Evolutionary conservation across 2,329 filamentous ascomycete species (phyloP).

Genomic region (Sarocladiaceae sp.): DNA sequence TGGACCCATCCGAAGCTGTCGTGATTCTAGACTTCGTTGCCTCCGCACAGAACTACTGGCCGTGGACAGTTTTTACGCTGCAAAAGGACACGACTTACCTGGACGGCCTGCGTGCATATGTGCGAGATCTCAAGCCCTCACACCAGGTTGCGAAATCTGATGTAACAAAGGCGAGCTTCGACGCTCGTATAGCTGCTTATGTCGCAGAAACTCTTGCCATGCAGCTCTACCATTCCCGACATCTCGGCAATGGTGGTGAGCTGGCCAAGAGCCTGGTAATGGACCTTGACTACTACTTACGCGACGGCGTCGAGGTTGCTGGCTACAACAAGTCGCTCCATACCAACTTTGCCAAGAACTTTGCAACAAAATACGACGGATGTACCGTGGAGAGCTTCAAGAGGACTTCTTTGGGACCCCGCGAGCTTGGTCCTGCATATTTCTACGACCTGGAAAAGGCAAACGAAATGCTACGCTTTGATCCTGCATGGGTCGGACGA

Average conservation of each 20-base stretch:
- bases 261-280: slow-evolving; percentile 69
- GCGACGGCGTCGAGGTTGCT: slow-evolving; percentile 72
- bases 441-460: slow-evolving; percentile 81
- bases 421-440: slow-evolving; percentile 69
- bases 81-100: slow-evolving; percentile 72
- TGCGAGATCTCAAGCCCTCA: slow-evolving; percentile 53
- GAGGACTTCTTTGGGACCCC: slow-evolving; percentile 62
- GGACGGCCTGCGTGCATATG: slow-evolving; percentile 64
- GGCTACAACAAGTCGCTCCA: slow-evolving; percentile 88
- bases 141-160: slow-evolving; percentile 50
- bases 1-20: slow-evolving; percentile 63
- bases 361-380: slow-evolving; percentile 70
- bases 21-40: slow-evolving; percentile 84
- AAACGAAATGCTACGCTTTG: slow-evolving; percentile 69
- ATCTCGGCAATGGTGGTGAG: slow-evolving; percentile 61
- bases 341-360: slow-evolving; percentile 78
- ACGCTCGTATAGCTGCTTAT: slow-evolving; percentile 72
- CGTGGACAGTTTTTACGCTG: slow-evolving; percentile 82
- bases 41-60: slow-evolving; percentile 89
- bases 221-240: slow-evolving; percentile 81
- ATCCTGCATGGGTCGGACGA: slow-evolving; percentile 71
- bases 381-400: slow-evolving; percentile 77
- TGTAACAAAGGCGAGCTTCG: slow-evolving; percentile 52
- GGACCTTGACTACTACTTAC: slow-evolving; percentile 74
- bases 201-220: slow-evolving; percentile 87